These are phyloP conservation scores for Nicotiana noctiflora DNA, from an alignment of 257 asterid genomes.

Conservation along the genomic window DNA sequence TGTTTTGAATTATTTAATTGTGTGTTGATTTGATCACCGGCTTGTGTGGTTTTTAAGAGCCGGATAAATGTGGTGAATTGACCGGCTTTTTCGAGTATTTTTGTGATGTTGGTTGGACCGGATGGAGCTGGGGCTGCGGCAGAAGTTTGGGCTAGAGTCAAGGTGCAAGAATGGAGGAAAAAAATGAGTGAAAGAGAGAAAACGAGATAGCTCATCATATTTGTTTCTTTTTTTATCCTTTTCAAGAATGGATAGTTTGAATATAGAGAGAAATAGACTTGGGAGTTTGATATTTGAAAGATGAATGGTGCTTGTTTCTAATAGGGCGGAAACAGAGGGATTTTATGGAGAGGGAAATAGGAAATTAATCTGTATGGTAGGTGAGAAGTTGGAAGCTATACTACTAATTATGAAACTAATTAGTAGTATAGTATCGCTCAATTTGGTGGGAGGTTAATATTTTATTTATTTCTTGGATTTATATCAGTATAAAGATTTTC, in stretches of 20 bases:
- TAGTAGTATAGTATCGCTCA: constrained; percentile 10
- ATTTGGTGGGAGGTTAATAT: constrained; percentile 3
- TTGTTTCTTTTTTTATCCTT: neutral
- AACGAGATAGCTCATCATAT: constrained; percentile 26
- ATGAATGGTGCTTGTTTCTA: neutral
- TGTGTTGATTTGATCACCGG: constrained; percentile 60
- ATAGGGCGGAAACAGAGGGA: constrained; percentile 16
- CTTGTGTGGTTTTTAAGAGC: constrained; percentile 51
- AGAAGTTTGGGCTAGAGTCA: constrained; percentile 40
- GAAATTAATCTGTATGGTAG: constrained; percentile 19
- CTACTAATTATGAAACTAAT: constrained; percentile 12
- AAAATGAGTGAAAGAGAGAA: constrained; percentile 16
- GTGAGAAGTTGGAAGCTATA: constrained; percentile 32
- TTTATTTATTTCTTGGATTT: neutral
- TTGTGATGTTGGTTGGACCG: constrained; percentile 74
- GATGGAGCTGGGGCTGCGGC: constrained; percentile 54
- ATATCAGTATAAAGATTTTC: neutral
- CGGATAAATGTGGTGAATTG: constrained; percentile 69
- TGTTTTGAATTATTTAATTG: constrained; percentile 80
- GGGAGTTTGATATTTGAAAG: neutral
- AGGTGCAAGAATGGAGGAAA: constrained; percentile 28
- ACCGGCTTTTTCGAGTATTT: constrained; percentile 88
- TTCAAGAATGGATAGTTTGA: neutral
- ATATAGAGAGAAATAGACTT: neutral
- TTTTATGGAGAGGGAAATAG: constrained; percentile 33